phyloP scores from a whole-genome alignment of 805 yeast species.

The Geotrichum ghanense region DNA sequence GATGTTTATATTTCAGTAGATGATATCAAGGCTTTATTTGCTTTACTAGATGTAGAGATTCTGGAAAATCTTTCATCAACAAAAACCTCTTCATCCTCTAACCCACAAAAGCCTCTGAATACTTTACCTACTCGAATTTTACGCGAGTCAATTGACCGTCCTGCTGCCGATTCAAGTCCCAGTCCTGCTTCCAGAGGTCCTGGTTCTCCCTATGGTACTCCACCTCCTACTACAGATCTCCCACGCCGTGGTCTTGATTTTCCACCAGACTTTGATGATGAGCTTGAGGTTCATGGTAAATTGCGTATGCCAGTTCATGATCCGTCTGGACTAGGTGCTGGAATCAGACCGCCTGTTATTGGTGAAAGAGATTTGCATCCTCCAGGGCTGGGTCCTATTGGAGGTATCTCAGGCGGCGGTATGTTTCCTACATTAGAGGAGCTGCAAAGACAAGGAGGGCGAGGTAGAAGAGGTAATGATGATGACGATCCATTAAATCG shows the following conservation, averaged over 20 bases:
- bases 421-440: conserved; percentile 26
- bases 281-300: conserved; percentile 19
- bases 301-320: conserved; percentile 8
- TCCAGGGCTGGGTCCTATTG: conserved; percentile 25
- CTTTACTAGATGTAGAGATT: not conserved
- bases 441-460: conserved; percentile 15
- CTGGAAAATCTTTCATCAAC: too few species aligned
- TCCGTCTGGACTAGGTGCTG: conserved; percentile 5
- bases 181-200: not conserved
- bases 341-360: conserved; percentile 16
- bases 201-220: not conserved
- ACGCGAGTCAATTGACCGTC: not conserved
- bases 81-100: not conserved
- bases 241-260: conserved; percentile 13
- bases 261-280: conserved; percentile 37
- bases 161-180: not conserved
- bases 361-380: conserved; percentile 31
- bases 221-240: not conserved
- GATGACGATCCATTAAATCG: conserved; percentile 13
- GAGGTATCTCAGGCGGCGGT: conserved; percentile 12
- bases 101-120: not conserved
- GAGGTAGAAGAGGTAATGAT: conserved; percentile 11
- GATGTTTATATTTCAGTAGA: not conserved
- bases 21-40: not conserved
- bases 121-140: not conserved